phyloP scores from a whole-genome alignment of 225 moss, liverwort and hornwort genomes.

The Polytrichum commune region DNA sequence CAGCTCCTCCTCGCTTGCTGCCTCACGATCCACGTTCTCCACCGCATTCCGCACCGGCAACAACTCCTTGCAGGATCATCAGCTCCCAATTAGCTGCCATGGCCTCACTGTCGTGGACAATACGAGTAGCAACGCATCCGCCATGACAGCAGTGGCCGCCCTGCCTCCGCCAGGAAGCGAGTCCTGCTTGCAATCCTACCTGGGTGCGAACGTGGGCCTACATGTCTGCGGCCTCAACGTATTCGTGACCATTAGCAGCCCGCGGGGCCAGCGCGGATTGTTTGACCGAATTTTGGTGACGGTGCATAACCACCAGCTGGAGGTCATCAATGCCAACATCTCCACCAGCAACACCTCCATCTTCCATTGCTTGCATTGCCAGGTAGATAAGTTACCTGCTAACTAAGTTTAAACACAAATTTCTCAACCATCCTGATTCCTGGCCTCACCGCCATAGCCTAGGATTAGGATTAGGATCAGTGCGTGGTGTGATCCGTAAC shows the following conservation, averaged over 20 bases:
- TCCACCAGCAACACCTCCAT: constrained; percentile 84
- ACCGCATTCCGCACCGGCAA: constrained; percentile 31
- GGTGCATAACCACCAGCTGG: constrained; percentile 76
- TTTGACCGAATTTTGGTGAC: constrained; percentile 70
- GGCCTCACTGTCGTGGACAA: constrained; percentile 50
- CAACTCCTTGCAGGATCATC: constrained; percentile 1
- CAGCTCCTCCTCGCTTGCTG: too few relatives aligned
- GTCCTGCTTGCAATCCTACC: constrained; percentile 82
- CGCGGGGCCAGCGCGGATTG: constrained; percentile 69
- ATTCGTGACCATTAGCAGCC: constrained; percentile 94
- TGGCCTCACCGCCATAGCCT: too few relatives aligned
- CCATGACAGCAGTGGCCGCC: constrained; percentile 43
- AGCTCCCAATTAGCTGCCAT: constrained; percentile 33
- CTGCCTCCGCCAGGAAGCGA: constrained; percentile 59
- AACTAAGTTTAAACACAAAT: too few relatives aligned
- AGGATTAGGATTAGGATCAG: too few relatives aligned
- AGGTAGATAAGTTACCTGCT: constrained; percentile 32
- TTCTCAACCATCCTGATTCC: too few relatives aligned
- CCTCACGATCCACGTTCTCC: too few relatives aligned
- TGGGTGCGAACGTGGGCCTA: constrained; percentile 89
- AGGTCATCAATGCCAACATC: constrained; percentile 89
- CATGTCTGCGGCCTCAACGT: constrained; percentile 90
- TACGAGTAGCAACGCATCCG: constrained; percentile 26
- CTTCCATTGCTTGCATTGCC: constrained; percentile 87
- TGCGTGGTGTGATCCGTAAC: too few relatives aligned